Conservation (phyloP, 2,329 filamentous ascomycete genomes). For the Aspergillus amoenus region DNA sequence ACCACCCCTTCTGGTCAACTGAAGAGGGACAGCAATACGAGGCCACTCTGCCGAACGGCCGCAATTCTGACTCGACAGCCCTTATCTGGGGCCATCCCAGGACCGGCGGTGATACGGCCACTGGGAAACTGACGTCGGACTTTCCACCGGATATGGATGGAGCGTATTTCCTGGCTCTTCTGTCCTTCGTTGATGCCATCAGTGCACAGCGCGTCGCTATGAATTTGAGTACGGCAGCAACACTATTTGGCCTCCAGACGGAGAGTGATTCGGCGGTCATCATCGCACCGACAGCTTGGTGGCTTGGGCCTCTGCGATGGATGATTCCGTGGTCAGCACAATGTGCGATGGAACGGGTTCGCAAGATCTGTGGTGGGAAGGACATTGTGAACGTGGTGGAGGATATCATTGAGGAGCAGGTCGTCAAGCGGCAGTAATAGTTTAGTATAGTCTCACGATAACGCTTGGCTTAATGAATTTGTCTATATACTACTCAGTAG, state of each 20-base stretch:
- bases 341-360: background rate
- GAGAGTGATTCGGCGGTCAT: background rate
- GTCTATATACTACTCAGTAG: no score
- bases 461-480: no score
- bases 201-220: background rate
- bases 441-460: no score
- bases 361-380: background rate
- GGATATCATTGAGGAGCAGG: background rate
- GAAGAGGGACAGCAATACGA: conserved; percentile 2
- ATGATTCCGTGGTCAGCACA: conserved; percentile 1
- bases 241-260: conserved; percentile 6
- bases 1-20: conserved; percentile 8
- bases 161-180: conserved; percentile 8
- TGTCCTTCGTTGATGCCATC: conserved; percentile 5
- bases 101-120: background rate
- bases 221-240: background rate
- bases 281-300: conserved; percentile 5
- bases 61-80: background rate
- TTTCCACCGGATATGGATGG: conserved; percentile 11
- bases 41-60: background rate
- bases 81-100: conserved; percentile 9
- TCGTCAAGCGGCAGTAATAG: conserved; percentile 3
- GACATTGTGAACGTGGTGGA: conserved; percentile 3
- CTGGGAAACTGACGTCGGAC: background rate
- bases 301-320: conserved; percentile 10